Conservation (phyloP, 768 basidiomycete genomes). For the Auriscalpium microsporum region DNA sequence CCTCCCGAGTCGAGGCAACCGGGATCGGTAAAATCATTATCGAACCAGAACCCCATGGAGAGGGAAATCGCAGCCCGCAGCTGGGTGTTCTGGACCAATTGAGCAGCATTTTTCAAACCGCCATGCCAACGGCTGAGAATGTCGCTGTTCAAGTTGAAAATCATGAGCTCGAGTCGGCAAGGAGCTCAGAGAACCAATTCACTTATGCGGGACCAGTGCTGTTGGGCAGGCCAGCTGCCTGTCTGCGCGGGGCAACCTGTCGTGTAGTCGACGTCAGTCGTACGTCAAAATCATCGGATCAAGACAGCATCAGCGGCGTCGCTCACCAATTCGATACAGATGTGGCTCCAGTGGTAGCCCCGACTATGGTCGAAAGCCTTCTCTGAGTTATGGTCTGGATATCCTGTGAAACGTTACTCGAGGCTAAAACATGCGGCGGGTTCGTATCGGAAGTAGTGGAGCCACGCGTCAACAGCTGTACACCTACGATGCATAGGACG, state of each 20-base stretch:
- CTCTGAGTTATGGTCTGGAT: slow-evolving; percentile 29
- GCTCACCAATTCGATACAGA: slow-evolving; percentile 33
- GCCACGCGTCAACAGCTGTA: too few species aligned
- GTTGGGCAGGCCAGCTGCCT: slow-evolving; percentile 64
- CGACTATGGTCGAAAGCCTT: slow-evolving; percentile 36
- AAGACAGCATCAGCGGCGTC: neutral
- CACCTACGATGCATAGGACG: too few species aligned
- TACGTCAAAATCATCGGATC: neutral
- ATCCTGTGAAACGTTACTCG: slow-evolving; percentile 5
- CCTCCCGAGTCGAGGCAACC: slow-evolving; percentile 52
- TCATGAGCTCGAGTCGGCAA: neutral
- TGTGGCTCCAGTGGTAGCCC: slow-evolving; percentile 25
- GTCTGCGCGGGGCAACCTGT: slow-evolving; percentile 48
- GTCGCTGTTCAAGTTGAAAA: slow-evolving; percentile 28
- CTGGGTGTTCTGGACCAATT: slow-evolving; percentile 32
- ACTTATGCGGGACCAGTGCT: slow-evolving; percentile 36
- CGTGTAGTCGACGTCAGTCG: neutral
- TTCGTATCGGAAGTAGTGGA: too few species aligned
- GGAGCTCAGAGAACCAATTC: neutral
- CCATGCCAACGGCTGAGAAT: slow-evolving; percentile 51
- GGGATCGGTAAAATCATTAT: slow-evolving; percentile 43
- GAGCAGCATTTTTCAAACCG: slow-evolving; percentile 30
- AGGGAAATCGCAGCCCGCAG: slow-evolving; percentile 33
- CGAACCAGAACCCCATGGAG: slow-evolving; percentile 58
- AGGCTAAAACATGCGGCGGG: neutral